A percentile compares a stretch with the other conserved stretches of the same genome.
phyloP scores from a whole-genome alignment of 108 stramenopile genomes.

The Skeletonema costatum region DNA sequence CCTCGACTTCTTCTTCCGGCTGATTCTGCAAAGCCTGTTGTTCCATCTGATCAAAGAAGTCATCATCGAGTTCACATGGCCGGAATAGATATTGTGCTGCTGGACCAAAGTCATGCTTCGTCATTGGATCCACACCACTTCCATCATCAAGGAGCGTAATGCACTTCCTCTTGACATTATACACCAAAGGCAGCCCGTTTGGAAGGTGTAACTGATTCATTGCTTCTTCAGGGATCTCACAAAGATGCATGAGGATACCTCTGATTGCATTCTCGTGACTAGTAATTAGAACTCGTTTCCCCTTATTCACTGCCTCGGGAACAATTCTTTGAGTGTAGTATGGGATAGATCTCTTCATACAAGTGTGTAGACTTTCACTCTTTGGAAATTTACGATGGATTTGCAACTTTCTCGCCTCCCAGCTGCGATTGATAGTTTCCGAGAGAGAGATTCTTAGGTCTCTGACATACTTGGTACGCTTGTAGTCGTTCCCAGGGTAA shows the following conservation, averaged over 20 bases:
- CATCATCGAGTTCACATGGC: constrained; percentile 64
- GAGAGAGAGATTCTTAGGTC: constrained; percentile 62
- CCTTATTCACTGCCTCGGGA: constrained; percentile 76
- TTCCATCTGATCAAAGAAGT: constrained; percentile 40
- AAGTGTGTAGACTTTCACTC: constrained; percentile 75
- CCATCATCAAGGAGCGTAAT: constrained; percentile 79
- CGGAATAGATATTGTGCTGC: constrained; percentile 78
- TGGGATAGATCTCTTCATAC: constrained; percentile 75
- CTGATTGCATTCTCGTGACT: constrained; percentile 94
- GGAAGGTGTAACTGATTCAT: constrained; percentile 91
- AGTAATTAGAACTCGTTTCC: constrained; percentile 90
- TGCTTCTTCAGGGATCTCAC: constrained; percentile 86
- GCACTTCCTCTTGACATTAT: constrained; percentile 70
- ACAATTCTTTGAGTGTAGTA: constrained; percentile 77
- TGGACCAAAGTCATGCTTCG: constrained; percentile 71
- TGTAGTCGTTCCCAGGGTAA: constrained; percentile 85
- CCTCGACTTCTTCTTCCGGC: background rate
- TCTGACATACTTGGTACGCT: constrained; percentile 63
- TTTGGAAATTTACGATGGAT: constrained; percentile 78
- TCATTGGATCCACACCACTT: constrained; percentile 48
- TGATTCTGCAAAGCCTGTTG: constrained; percentile 19
- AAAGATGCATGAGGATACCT: constrained; percentile 92
- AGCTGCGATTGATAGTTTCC: constrained; percentile 67
- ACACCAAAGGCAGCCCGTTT: constrained; percentile 80
- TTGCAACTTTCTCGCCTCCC: constrained; percentile 56